Conservation (phyloP, 164 flowering plant species). For the Akebia trifoliata region DNA sequence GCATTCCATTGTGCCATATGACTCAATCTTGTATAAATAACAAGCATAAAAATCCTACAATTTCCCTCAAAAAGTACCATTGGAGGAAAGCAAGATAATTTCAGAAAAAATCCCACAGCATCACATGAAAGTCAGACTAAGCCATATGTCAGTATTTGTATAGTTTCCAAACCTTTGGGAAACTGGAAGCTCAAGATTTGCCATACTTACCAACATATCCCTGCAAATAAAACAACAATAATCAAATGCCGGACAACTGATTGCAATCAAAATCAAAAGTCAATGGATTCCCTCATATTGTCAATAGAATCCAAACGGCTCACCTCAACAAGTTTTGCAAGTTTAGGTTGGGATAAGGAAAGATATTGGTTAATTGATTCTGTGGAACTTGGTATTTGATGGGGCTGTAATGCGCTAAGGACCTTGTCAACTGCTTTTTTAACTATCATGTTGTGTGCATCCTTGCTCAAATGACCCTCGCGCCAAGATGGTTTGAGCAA, state of each 20-base stretch:
- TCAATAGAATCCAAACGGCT: conserved; percentile 15
- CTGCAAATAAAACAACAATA: conserved; percentile 43
- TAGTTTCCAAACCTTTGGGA: conserved; percentile 12
- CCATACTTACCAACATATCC: conserved; percentile 64
- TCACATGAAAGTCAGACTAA: conserved; percentile 7
- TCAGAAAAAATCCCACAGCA: conserved; percentile 5
- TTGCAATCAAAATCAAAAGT: background rate
- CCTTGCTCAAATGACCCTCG: conserved; percentile 70
- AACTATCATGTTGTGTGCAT: conserved; percentile 73
- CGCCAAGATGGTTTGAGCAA: conserved; percentile 82
- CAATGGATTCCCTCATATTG: background rate
- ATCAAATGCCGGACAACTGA: conserved; percentile 5
- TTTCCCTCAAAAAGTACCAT: background rate
- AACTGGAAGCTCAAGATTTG: conserved; percentile 38
- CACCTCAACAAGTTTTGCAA: conserved; percentile 83
- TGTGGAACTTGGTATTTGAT: conserved; percentile 53
- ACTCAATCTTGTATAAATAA: conserved; percentile 1
- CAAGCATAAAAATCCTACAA: conserved; percentile 10
- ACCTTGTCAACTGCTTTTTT: conserved; percentile 87
- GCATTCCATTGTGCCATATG: conserved; percentile 1
- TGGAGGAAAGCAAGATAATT: conserved; percentile 5
- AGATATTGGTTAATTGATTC: conserved; percentile 68
- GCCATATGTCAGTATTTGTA: conserved; percentile 13
- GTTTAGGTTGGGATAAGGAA: conserved; percentile 53
- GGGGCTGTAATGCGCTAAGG: conserved; percentile 47